Base-by-base conservation (phyloP, 2,329 filamentous ascomycete genomes). In the Volutella citrinella region DNA sequence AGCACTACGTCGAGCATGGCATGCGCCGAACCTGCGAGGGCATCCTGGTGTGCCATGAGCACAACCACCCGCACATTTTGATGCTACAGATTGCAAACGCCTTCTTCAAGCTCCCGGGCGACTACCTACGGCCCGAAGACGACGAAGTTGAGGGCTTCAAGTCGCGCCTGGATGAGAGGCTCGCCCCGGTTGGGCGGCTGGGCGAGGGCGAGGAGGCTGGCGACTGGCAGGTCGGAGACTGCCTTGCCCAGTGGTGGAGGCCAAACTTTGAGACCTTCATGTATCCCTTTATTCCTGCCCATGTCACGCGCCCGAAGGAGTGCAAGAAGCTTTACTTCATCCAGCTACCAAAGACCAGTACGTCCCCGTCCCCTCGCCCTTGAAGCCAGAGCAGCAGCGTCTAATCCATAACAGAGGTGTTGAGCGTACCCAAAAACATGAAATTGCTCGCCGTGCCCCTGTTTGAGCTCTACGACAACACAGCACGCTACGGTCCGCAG, bases 211-310 rank as follows among this genome's bases (percentile, higher is more conserved):
- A 93, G 52, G 90, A 91, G 60, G 86, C 87, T 46, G 62, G 59
- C 13, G 88, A 95, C 57, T 98, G 93, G 93, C 78, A 94, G 61
- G 81, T 98, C 50, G 88, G 87, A 51, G 93, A 97, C 61, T 95
- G 90, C 30, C 74, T 98, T 36, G 91, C 93, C 34, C 90, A 96
- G 68, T 98, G 93, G 93, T 98, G 91, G 89, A 77, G 93, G 38
- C 93, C 93, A 34, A 98, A 97, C 70, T 96, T 97, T 60, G 93
- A 98, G 72, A 97, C 93, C 3, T 97, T 97, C 73, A 96, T 98
- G 89, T 98, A 98, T 61, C 93, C 93, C 1, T 98, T 96, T 64
- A 84, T 97, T 37, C 93, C 93, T 7, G 88, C 90, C 13, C 93
- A 98, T 66, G 88, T 96, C 43, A 96, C 91, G 13, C 76, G 93